Evolutionary conservation across 176 grass and related monocot genomes (phyloP).

Genomic region (Urochloa ruziziensis): DNA sequence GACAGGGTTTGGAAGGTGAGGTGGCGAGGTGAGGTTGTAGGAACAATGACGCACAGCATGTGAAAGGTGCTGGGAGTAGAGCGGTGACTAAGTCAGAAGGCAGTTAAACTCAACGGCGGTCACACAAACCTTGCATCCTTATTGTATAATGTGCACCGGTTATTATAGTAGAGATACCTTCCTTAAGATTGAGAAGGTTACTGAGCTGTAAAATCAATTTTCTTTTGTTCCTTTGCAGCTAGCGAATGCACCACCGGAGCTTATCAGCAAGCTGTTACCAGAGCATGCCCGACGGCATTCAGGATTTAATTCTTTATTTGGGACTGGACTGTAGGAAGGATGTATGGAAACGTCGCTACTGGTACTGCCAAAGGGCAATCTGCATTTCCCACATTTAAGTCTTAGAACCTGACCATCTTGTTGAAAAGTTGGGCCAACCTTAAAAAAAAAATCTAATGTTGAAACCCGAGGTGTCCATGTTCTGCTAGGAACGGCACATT

Average conservation of each 20-base stretch:
- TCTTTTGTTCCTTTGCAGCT: constrained; percentile 47
- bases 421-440: constrained; percentile 4
- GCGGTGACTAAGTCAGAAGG: background rate
- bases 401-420: constrained; percentile 54
- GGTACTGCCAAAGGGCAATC: constrained; percentile 22
- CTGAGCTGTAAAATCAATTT: background rate
- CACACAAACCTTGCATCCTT: background rate
- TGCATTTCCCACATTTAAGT: constrained; percentile 10
- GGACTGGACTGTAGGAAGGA: constrained; percentile 27
- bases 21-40: background rate
- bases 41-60: background rate
- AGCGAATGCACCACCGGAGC: constrained; percentile 44
- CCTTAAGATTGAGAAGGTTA: background rate
- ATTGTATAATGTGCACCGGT: background rate
- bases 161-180: background rate
- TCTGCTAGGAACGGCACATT: background rate
- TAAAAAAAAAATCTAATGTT: constrained; percentile 12
- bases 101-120: background rate
- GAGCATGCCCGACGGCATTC: constrained; percentile 55
- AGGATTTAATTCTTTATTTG: constrained; percentile 40
- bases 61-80: background rate
- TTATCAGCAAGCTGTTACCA: constrained; percentile 63
- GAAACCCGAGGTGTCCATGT: background rate
- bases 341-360: background rate
- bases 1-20: background rate